Percentiles rank a stretch among this genome's conserved stretches.
These are phyloP conservation scores for Blumeria hordei DNA, from an alignment of 2,329 filamentous ascomycete genomes.

Conservation along the genomic window DNA sequence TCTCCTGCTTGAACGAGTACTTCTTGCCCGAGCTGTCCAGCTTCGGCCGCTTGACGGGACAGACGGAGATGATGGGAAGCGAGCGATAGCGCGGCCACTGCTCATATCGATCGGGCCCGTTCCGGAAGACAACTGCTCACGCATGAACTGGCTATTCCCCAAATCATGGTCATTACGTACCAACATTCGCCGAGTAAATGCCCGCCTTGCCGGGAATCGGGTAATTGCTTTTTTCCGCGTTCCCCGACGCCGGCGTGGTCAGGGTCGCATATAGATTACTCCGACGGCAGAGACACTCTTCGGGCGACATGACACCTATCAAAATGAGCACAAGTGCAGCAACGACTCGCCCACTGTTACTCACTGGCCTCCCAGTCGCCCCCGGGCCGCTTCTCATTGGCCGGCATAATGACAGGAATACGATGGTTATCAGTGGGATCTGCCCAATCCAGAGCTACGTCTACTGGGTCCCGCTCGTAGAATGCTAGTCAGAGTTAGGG, in stretches of 20 bases:
- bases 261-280: slow-evolving; percentile 50
- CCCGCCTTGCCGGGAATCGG: slow-evolving; percentile 47
- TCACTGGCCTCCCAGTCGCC: slow-evolving; percentile 55
- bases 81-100: slow-evolving; percentile 27
- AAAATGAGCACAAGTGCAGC: slow-evolving; percentile 4
- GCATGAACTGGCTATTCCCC: neutral
- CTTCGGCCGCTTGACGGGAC: slow-evolving; percentile 49
- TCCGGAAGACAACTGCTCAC: slow-evolving; percentile 37
- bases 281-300: slow-evolving; percentile 50
- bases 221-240: slow-evolving; percentile 29
- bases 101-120: slow-evolving; percentile 39
- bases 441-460: slow-evolving; percentile 33
- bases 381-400: slow-evolving; percentile 52
- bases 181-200: slow-evolving; percentile 44
- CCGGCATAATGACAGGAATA: slow-evolving; percentile 19
- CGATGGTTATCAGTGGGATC: slow-evolving; percentile 8
- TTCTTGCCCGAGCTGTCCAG: slow-evolving; percentile 39
- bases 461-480: slow-evolving; percentile 31
- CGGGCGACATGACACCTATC: slow-evolving; percentile 31
- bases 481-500: slow-evolving; percentile 17
- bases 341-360: neutral
- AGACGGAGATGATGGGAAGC: slow-evolving; percentile 49
- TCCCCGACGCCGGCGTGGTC: slow-evolving; percentile 30
- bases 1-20: slow-evolving; percentile 49
- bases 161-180: slow-evolving; percentile 18